A percentile compares a stretch with the other conserved stretches of the same genome.
phyloP scores from a whole-genome alignment of 75 land plant species.

The Adiantum capillusveneris region DNA sequence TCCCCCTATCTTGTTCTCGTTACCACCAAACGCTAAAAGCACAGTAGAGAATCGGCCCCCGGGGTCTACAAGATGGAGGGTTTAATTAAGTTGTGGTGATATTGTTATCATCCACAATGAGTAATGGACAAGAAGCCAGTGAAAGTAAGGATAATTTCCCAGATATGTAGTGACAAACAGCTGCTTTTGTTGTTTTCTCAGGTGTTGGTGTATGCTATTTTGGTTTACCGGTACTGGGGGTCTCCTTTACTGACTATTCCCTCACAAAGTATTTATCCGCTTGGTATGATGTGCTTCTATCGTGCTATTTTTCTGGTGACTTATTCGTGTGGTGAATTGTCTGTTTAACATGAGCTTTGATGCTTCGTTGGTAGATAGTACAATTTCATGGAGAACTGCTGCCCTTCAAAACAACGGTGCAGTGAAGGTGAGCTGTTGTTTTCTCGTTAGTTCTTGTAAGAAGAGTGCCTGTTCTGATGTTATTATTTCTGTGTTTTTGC shows the following conservation, averaged over 20 bases:
- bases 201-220: constrained; percentile 18
- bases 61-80: too few species aligned
- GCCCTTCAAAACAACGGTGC: background rate
- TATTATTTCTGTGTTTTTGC: background rate
- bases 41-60: too few species aligned
- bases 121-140: too few species aligned
- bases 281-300: constrained; percentile 22
- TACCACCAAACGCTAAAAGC: too few species aligned
- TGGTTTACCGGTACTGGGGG: constrained; percentile 27
- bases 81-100: too few species aligned
- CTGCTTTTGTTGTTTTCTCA: background rate
- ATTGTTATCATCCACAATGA: too few species aligned
- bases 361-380: background rate
- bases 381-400: background rate
- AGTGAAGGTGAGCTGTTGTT: background rate
- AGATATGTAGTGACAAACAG: background rate
- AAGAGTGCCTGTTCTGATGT: too few species aligned
- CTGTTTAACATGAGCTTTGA: background rate
- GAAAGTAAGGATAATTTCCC: background rate
- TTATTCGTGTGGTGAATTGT: background rate
- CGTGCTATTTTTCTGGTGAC: background rate
- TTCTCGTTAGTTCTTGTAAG: too few species aligned
- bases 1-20: too few species aligned
- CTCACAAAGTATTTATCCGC: constrained; percentile 22
- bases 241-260: constrained; percentile 23